These are phyloP conservation scores for Symbiodinium pilosum DNA, from an alignment of 73 alveolate species.

Conservation along the genomic window DNA sequence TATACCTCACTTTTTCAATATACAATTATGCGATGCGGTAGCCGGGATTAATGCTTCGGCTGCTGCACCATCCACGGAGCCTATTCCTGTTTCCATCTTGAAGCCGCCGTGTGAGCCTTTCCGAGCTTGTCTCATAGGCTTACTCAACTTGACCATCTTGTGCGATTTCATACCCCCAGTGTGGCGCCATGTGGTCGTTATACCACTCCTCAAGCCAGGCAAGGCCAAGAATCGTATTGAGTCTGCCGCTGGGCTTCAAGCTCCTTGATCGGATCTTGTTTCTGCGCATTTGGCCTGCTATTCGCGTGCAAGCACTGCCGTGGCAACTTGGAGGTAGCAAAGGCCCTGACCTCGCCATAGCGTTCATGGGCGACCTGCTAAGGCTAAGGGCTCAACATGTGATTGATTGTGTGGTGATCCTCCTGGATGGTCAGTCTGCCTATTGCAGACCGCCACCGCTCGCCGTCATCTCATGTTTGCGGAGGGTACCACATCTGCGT, in stretches of 20 bases:
- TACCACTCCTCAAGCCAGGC: not conserved
- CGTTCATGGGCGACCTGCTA: not conserved
- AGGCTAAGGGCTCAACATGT: not conserved
- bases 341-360: not conserved
- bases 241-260: not conserved
- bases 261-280: not conserved
- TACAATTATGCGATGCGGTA: too few species aligned
- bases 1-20: too few species aligned
- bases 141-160: not conserved
- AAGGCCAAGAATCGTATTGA: not conserved
- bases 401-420: not conserved
- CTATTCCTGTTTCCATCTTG: too few species aligned
- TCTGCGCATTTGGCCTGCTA: not conserved
- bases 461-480: not conserved
- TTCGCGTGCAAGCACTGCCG: not conserved
- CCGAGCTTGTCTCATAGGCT: not conserved
- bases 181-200: not conserved
- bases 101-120: not conserved
- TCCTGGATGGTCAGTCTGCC: not conserved
- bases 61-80: too few species aligned
- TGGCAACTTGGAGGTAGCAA: not conserved
- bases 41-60: too few species aligned
- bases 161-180: not conserved
- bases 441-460: not conserved
- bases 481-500: not conserved